A percentile compares a stretch with the other conserved stretches of the same genome.
These are phyloP conservation scores for Agaricus subrufescens DNA, from an alignment of 768 basidiomycete genomes.

Conservation along the genomic window DNA sequence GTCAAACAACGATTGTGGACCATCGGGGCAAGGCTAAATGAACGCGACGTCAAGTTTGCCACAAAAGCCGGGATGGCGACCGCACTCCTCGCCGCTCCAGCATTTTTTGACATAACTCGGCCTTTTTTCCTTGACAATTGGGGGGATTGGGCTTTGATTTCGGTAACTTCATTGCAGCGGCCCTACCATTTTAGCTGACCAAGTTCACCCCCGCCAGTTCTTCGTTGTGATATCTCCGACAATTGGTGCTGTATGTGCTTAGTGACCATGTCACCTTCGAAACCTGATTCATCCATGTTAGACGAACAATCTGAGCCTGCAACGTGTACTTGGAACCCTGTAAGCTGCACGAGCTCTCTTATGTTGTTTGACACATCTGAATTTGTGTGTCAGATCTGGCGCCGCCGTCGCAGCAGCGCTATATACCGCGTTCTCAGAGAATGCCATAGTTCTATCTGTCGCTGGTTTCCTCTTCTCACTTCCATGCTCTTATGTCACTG, in stretches of 20 bases:
- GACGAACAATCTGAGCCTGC: constrained; percentile 84
- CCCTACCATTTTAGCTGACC: background rate
- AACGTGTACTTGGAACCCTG: constrained; percentile 85
- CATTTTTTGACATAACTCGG: constrained; percentile 78
- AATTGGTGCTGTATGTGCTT: constrained; percentile 65
- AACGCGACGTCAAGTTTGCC: constrained; percentile 81
- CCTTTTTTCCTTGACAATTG: constrained; percentile 75
- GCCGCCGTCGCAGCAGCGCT: constrained; percentile 70
- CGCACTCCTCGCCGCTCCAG: constrained; percentile 80
- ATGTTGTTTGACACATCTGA: constrained; percentile 7
- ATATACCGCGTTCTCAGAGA: constrained; percentile 73
- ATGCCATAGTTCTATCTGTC: constrained; percentile 67
- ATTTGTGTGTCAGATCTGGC: constrained; percentile 50
- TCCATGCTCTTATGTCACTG: constrained; percentile 91
- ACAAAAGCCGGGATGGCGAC: constrained; percentile 84
- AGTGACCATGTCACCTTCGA: background rate
- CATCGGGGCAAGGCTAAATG: constrained; percentile 55
- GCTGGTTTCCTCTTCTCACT: constrained; percentile 89
- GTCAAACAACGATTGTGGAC: constrained; percentile 72
- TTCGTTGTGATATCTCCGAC: constrained; percentile 91
- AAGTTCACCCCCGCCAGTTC: constrained; percentile 39
- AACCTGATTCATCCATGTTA: constrained; percentile 24
- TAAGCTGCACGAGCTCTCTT: constrained; percentile 29
- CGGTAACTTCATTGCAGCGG: constrained; percentile 41
- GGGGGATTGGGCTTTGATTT: constrained; percentile 96